Percentiles rank a stretch among this genome's conserved stretches.
phyloP scores from a whole-genome alignment of 139 green algal genomes.

The Pleodorina starrii region DNA sequence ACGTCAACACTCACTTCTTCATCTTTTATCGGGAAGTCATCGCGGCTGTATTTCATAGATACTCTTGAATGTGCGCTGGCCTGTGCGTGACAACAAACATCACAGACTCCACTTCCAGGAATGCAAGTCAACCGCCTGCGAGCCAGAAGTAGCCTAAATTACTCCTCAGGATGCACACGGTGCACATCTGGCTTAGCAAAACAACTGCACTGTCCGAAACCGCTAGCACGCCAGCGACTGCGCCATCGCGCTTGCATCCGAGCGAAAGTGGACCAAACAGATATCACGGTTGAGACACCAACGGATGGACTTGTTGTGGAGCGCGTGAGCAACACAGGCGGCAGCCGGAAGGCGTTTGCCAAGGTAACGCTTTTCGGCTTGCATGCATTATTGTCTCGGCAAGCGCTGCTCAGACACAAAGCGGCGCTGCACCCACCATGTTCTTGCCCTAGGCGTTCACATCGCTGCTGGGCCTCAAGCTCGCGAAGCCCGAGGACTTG shows the following conservation, averaged over 20 bases:
- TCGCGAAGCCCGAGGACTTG: conserved; percentile 45
- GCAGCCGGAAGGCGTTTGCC: conserved; percentile 56
- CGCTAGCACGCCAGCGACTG: background rate
- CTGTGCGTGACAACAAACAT: too few relatives aligned
- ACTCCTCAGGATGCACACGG: background rate
- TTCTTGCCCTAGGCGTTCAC: conserved; percentile 46
- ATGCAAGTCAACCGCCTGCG: too few relatives aligned
- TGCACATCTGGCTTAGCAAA: background rate
- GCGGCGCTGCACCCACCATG: too few relatives aligned
- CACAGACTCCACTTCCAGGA: too few relatives aligned
- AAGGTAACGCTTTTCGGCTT: conserved; percentile 42
- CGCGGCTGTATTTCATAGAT: too few relatives aligned
- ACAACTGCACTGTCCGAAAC: background rate
- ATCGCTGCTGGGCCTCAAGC: conserved; percentile 43
- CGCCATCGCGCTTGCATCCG: background rate
- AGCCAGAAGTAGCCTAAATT: background rate
- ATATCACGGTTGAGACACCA: background rate
- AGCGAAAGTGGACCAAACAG: background rate
- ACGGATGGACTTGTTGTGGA: conserved; percentile 36
- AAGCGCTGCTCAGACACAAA: too few relatives aligned
- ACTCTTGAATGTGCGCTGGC: too few relatives aligned
- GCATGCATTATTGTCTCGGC: too few relatives aligned
- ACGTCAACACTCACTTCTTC: too few relatives aligned
- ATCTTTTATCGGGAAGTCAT: too few relatives aligned
- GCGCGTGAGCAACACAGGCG: conserved; percentile 46